Conservation (phyloP, 768 basidiomycete genomes). For the Boletus tomentosulus region DNA sequence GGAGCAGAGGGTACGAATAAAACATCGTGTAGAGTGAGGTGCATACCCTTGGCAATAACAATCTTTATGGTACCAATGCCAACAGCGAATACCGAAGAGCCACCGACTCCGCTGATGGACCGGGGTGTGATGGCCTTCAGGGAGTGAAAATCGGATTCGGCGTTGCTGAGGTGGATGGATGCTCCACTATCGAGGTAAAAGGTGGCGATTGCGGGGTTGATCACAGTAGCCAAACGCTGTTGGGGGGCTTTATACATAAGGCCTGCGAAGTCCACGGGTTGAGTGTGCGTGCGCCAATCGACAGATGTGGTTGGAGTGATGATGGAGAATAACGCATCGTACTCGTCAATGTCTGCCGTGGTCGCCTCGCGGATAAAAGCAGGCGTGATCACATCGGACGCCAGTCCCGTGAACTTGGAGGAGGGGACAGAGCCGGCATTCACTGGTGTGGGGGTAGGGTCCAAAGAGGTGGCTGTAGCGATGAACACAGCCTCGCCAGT, state of each 20-base stretch:
- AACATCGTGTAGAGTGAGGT: conserved; percentile 12
- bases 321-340: no score
- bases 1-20: conserved; percentile 21
- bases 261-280: not conserved
- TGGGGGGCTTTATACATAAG: not conserved
- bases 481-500: no score
- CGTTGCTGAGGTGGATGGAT: conserved; percentile 14
- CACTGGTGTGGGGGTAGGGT: no score
- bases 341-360: no score
- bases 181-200: no score
- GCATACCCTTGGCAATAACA: conserved; percentile 1
- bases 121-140: conserved; percentile 7
- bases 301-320: not conserved
- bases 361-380: no score
- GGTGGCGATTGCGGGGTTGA: not conserved
- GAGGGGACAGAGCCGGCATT: no score
- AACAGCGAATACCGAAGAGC: conserved; percentile 14
- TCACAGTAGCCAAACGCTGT: not conserved
- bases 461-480: no score
- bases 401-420: no score
- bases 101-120: conserved; percentile 13
- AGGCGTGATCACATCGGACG: no score
- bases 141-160: conserved; percentile 8
- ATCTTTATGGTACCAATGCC: conserved; percentile 11
- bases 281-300: not conserved